Conservation (phyloP, 805 yeast species). For the Teunomyces aglyptinius region DNA sequence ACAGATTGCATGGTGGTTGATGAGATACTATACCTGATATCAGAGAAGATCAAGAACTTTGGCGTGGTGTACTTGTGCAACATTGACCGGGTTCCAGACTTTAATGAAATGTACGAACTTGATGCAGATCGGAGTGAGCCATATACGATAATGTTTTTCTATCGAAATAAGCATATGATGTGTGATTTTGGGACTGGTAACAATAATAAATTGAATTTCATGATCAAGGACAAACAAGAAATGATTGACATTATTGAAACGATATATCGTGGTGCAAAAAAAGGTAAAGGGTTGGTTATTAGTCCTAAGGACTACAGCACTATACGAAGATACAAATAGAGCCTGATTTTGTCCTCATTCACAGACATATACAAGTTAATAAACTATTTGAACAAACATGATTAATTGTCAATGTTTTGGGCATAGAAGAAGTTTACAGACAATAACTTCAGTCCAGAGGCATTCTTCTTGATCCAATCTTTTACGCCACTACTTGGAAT, state of each 20-base stretch:
- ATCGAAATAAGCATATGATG: constrained; percentile 93
- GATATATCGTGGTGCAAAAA: constrained; percentile 84
- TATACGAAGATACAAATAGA: constrained; percentile 4
- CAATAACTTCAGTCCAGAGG: constrained; percentile 54
- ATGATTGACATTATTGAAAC: constrained; percentile 88
- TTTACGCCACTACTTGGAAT: constrained; percentile 73
- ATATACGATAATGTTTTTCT: constrained; percentile 90
- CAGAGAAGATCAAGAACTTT: constrained; percentile 82
- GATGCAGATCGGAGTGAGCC: constrained; percentile 60
- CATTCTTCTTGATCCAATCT: constrained; percentile 66
- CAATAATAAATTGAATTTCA: constrained; percentile 87
- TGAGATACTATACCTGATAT: constrained; percentile 72
- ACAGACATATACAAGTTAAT: neutral
- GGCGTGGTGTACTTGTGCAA: constrained; percentile 89
- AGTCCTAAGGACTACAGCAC: constrained; percentile 72
- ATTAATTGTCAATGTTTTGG: constrained; percentile 44
- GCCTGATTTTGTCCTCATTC: neutral
- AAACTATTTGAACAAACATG: neutral
- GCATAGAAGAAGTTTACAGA: constrained; percentile 85
- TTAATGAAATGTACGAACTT: constrained; percentile 82
- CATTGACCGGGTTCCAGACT: constrained; percentile 85
- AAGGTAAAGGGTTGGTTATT: constrained; percentile 88
- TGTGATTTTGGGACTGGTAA: constrained; percentile 98
- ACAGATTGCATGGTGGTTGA: constrained; percentile 88
- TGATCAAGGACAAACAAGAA: constrained; percentile 75